Evolutionary conservation across 768 basidiomycete genomes (phyloP), one percentile per base, ranked within the genome.

Genomic region (Phlebiopsis flavidoalba): DNA sequence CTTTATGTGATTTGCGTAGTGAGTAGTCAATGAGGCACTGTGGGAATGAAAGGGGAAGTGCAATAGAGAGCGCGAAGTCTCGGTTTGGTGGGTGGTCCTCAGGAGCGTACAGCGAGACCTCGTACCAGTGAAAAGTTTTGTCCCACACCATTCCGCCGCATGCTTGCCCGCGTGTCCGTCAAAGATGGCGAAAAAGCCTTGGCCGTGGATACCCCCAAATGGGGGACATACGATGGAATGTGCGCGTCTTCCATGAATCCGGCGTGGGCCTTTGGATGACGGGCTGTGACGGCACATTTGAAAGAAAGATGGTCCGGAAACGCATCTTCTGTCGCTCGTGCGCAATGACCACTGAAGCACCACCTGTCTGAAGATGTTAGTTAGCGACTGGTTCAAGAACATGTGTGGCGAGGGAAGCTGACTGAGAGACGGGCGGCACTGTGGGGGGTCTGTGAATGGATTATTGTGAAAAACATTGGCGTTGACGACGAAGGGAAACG

Each of bases 111-210:
- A 10, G 36, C 21, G 31, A 24, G 19, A 47, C 8, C 57, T 69
- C 78, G 60, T 71, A 88, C 95, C 79, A 95, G 87, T 70, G 98
- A 95, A 75, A 99, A 99, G 72, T 98, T 87, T 66, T 83, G 80
- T 47, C 97, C n/a, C 97, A 74, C 97, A 98, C 95, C 96, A 98
- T 73, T 99, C 97, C 26, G 97, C 97, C 36, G 96, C 95, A 68
- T 98, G 93, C 72, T 96, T 98, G 17, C 97, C 97, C 0, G 97
- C 97, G 72, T 99, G 97, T 2, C 97, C 97, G 67, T 99, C 97
- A 68, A 98, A 99, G 49, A 99, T 86, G 6, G 96, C 96, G 72
- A 96, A 98, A 79, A 97, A 98, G 8, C 95, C 97, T 72, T 99
- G 97, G 0, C 97, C 97, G 48, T 89, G 85, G 19, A 98, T 80